These are phyloP conservation scores for Pichia nakasei DNA, from an alignment of 805 yeast genomes.

Conservation along the genomic window DNA sequence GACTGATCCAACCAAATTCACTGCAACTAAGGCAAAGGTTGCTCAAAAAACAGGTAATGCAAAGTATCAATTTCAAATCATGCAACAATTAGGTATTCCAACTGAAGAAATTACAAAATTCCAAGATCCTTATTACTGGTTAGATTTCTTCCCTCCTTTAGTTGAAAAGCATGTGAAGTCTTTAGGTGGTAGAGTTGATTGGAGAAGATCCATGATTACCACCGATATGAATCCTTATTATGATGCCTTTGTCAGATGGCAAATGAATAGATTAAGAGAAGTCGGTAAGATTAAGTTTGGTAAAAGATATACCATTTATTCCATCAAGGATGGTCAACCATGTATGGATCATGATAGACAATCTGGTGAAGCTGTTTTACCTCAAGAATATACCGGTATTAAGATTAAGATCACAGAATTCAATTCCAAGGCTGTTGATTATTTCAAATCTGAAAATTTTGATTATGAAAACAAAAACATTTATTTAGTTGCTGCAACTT, in stretches of 20 bases:
- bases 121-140: conserved; percentile 91
- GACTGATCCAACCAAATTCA: conserved; percentile 78
- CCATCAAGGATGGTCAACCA: conserved; percentile 97
- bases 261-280: conserved; percentile 78
- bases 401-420: conserved; percentile 68
- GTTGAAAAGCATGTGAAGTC: conserved; percentile 70
- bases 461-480: conserved; percentile 50
- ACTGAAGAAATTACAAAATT: conserved; percentile 77
- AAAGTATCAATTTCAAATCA: conserved; percentile 91
- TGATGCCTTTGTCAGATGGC: conserved; percentile 95
- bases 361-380: conserved; percentile 93
- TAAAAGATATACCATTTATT: conserved; percentile 93
- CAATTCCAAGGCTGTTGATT: conserved; percentile 46
- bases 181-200: conserved; percentile 91
- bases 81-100: conserved; percentile 87
- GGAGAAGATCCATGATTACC: conserved; percentile 95
- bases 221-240: conserved; percentile 94
- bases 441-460: conserved; percentile 41
- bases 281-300: conserved; percentile 93
- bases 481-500: conserved; percentile 88
- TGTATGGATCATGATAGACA: conserved; percentile 99
- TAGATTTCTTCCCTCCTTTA: conserved; percentile 82
- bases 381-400: conserved; percentile 93
- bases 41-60: conserved; percentile 90
- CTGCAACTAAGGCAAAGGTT: conserved; percentile 89